Conservation (phyloP, 2,329 filamentous ascomycete species). For the Clonostachys rhizophaga region DNA sequence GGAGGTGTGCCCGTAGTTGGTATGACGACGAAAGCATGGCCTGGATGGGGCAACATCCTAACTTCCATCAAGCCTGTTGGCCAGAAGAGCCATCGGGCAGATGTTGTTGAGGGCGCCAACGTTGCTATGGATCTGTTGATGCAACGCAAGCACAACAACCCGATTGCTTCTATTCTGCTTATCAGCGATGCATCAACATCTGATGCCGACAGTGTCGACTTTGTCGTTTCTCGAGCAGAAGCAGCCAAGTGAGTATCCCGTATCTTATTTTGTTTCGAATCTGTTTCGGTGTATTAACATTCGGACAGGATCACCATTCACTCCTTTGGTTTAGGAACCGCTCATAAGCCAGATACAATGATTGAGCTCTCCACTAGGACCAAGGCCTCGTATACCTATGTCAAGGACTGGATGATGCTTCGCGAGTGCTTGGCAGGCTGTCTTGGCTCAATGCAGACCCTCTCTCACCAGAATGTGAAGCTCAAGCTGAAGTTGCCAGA, state of each 20-base stretch:
- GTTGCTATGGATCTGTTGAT: conserved; percentile 98
- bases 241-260: conserved; percentile 62
- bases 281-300: not conserved
- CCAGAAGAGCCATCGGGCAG: conserved; percentile 92
- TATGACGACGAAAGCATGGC: conserved; percentile 95
- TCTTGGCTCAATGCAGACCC: conserved; percentile 83
- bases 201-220: conserved; percentile 92
- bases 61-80: conserved; percentile 87
- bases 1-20: conserved; percentile 94
- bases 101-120: conserved; percentile 96
- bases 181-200: conserved; percentile 97
- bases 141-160: conserved; percentile 95
- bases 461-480: conserved; percentile 98
- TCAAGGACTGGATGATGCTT: conserved; percentile 99
- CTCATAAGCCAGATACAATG: conserved; percentile 98
- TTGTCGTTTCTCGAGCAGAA: conserved; percentile 93
- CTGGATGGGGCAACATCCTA: conserved; percentile 82
- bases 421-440: conserved; percentile 94
- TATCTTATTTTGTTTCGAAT: not conserved
- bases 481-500: conserved; percentile 91
- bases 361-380: conserved; percentile 93
- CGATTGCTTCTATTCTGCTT: conserved; percentile 89
- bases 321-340: conserved; percentile 93
- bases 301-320: conserved; percentile 70
- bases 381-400: conserved; percentile 95